Evolutionary conservation across 1,284 basidiomycete species (phyloP).

Genomic region (Microbotryum scabiosae): DNA sequence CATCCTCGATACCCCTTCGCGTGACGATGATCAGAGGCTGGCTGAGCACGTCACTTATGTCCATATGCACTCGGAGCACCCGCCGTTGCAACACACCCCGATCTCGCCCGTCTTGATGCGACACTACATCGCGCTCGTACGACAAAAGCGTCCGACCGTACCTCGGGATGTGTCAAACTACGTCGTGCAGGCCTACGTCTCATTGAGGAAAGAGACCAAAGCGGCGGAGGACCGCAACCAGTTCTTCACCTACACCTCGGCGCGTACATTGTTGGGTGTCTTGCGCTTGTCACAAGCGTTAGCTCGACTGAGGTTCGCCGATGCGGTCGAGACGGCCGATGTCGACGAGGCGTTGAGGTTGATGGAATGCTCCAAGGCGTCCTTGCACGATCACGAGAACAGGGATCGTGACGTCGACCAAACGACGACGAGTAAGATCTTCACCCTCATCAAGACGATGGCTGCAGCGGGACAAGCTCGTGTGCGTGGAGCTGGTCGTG

Average conservation of each 20-base stretch:
- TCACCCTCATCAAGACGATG: constrained; percentile 82
- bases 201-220: constrained; percentile 84
- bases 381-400: constrained; percentile 64
- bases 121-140: constrained; percentile 93
- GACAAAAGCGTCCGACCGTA: constrained; percentile 77
- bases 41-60: constrained; percentile 97
- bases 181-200: constrained; percentile 90
- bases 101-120: constrained; percentile 82
- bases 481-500: constrained; percentile 38
- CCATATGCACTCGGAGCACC: constrained; percentile 91
- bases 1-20: constrained; percentile 87
- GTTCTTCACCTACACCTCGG: constrained; percentile 90
- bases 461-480: constrained; percentile 40
- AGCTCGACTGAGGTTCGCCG: constrained; percentile 77
- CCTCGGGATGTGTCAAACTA: constrained; percentile 81
- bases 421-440: constrained; percentile 72
- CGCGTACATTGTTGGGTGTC: constrained; percentile 88
- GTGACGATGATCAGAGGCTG: constrained; percentile 90
- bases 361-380: constrained; percentile 93
- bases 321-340: constrained; percentile 70
- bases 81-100: constrained; percentile 53
- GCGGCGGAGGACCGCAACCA: constrained; percentile 74
- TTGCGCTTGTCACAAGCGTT: constrained; percentile 91
- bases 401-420: constrained; percentile 55
- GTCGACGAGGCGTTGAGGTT: constrained; percentile 94